Percentiles rank a stretch among this genome's conserved stretches.
Conservation (phyloP, 257 asterid genomes). For the Nicotiana obtusifolia region DNA sequence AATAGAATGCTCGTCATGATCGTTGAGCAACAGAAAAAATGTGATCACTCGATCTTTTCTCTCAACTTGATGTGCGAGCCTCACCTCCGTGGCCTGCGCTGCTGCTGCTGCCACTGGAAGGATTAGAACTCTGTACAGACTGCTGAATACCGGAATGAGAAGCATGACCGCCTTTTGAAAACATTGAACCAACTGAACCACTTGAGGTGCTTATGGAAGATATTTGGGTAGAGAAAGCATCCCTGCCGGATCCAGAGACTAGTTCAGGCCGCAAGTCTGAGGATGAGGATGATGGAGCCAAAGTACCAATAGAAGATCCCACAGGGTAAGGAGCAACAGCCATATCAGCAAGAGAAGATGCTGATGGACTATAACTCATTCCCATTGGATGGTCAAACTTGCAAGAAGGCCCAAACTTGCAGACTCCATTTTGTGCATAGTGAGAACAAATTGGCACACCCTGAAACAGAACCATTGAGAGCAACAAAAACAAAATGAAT, state of each 20-base stretch:
- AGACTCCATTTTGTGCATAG: constrained; percentile 74
- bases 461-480: constrained; percentile 28
- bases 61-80: constrained; percentile 52
- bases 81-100: constrained; percentile 35
- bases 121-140: constrained; percentile 30
- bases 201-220: constrained; percentile 26
- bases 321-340: constrained; percentile 89
- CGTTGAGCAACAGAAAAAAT: constrained; percentile 23
- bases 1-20: constrained; percentile 15
- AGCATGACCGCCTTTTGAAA: constrained; percentile 36
- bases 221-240: constrained; percentile 23
- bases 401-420: constrained; percentile 89
- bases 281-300: constrained; percentile 52
- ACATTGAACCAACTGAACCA: constrained; percentile 38
- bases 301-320: constrained; percentile 60
- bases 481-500: neutral
- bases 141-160: constrained; percentile 41
- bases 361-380: constrained; percentile 75
- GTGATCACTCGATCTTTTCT: constrained; percentile 9
- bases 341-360: constrained; percentile 88
- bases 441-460: constrained; percentile 78
- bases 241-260: constrained; percentile 25
- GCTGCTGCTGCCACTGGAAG: constrained; percentile 26
- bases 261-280: constrained; percentile 40
- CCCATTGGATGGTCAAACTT: constrained; percentile 85